Evolutionary conservation across 768 basidiomycete genomes (phyloP).

Genomic region (Suillus weaverae): DNA sequence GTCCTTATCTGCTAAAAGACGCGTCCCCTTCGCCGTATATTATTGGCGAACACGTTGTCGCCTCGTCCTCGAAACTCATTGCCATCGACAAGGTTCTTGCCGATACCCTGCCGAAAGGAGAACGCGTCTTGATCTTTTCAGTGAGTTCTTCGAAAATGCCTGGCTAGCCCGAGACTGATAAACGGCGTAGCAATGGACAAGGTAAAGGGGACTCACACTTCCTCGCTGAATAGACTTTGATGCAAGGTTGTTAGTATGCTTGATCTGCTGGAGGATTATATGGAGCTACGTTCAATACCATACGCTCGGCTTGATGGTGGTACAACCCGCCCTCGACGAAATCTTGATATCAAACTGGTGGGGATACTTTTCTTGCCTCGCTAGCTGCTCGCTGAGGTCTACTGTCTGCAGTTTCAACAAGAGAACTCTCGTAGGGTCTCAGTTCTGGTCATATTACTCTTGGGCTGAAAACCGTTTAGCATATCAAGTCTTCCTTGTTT

Average conservation of each 20-base stretch:
- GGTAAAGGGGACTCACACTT: conserved; percentile 27
- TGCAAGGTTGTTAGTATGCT: conserved; percentile 49
- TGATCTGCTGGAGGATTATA: conserved; percentile 67
- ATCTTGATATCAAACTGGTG: conserved; percentile 58
- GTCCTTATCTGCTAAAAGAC: conserved; percentile 53
- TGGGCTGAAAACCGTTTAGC: conserved; percentile 34
- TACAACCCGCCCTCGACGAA: conserved; percentile 52
- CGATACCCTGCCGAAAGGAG: conserved; percentile 57
- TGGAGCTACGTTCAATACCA: conserved; percentile 55
- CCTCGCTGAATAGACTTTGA: neutral
- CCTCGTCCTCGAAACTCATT: conserved; percentile 56
- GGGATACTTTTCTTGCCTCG: conserved; percentile 14
- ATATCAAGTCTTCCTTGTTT: conserved; percentile 67
- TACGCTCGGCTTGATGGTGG: conserved; percentile 63
- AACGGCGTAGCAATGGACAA: conserved; percentile 55
- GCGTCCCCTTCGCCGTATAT: conserved; percentile 50
- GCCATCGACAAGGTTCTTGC: conserved; percentile 59
- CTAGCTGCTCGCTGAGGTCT: neutral
- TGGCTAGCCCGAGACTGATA: conserved; percentile 9
- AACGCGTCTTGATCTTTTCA: conserved; percentile 69
- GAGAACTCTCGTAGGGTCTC: conserved; percentile 49
- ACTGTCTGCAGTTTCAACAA: conserved; percentile 50
- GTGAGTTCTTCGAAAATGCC: conserved; percentile 32
- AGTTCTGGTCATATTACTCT: neutral
- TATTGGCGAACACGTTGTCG: conserved; percentile 56